Percentiles rank a stretch among this genome's conserved stretches.
Evolutionary conservation across 495 filamentous ascomycete genomes (phyloP).

Genomic region (Tuber magnatum): DNA sequence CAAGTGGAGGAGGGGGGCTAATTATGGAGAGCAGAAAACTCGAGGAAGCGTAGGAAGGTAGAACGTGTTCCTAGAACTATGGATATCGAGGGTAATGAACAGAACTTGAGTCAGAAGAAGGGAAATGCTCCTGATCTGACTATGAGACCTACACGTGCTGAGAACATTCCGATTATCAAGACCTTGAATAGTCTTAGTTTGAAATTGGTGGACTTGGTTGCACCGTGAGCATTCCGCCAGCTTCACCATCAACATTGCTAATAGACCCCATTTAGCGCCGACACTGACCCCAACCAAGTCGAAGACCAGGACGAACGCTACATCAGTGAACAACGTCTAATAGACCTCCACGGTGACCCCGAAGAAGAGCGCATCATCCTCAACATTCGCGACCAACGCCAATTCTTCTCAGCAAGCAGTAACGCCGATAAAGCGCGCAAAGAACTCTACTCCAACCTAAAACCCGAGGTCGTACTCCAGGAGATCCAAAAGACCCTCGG

Average conservation of each 20-base stretch:
- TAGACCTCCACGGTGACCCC: slow-evolving; percentile 69
- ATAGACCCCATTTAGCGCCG: slow-evolving; percentile 42
- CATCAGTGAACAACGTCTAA: slow-evolving; percentile 65
- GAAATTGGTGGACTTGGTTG: slow-evolving; percentile 81
- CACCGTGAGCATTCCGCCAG: slow-evolving; percentile 46
- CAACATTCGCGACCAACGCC: slow-evolving; percentile 76
- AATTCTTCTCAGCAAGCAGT: slow-evolving; percentile 64
- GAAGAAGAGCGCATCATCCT: slow-evolving; percentile 69
- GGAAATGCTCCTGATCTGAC: slow-evolving; percentile 81
- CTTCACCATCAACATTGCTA: slow-evolving; percentile 8
- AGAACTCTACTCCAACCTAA: slow-evolving; percentile 55
- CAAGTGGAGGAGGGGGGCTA: background rate
- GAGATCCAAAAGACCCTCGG: slow-evolving; percentile 58
- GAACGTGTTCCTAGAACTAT: slow-evolving; percentile 75
- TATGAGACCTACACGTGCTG: slow-evolving; percentile 63
- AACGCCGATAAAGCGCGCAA: slow-evolving; percentile 49
- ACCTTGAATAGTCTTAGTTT: slow-evolving; percentile 80
- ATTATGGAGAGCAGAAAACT: slow-evolving; percentile 19
- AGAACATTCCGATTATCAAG: slow-evolving; percentile 71
- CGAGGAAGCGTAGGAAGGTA: slow-evolving; percentile 32
- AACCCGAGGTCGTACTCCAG: slow-evolving; percentile 59
- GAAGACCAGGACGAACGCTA: slow-evolving; percentile 68
- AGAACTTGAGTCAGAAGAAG: slow-evolving; percentile 74
- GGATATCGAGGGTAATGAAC: slow-evolving; percentile 87
- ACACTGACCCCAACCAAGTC: slow-evolving; percentile 56